Conservation (phyloP, 2,329 filamentous ascomycete genomes). For the Ascomycota sp. region DNA sequence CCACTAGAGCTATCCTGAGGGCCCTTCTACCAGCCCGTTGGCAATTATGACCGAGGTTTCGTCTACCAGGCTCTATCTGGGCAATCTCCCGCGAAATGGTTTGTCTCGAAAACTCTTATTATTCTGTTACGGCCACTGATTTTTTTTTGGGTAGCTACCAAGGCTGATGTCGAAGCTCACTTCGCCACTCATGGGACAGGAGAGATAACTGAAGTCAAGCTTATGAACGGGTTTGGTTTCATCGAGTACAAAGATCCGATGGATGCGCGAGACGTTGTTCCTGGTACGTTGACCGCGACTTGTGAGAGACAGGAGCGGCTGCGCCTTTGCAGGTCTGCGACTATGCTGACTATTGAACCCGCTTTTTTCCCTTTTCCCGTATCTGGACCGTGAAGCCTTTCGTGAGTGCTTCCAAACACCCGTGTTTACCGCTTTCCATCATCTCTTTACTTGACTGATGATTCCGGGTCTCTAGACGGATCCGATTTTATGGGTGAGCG, state of each 20-base stretch:
- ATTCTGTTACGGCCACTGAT: conserved; percentile 19
- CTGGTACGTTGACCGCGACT: conserved; percentile 42
- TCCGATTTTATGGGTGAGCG: conserved; percentile 96
- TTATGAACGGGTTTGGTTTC: conserved; percentile 99
- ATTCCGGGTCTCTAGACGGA: conserved; percentile 44
- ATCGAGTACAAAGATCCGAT: conserved; percentile 98
- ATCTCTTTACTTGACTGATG: not conserved
- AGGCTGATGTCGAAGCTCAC: conserved; percentile 88
- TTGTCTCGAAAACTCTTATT: conserved; percentile 11
- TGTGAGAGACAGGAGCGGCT: no score
- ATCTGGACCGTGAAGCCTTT: conserved; percentile 25
- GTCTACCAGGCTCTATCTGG: conserved; percentile 86
- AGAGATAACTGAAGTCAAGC: conserved; percentile 96
- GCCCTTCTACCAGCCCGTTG: not conserved
- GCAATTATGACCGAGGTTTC: conserved; percentile 68
- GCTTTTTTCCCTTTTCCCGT: conserved; percentile 1
- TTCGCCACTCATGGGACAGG: conserved; percentile 92
- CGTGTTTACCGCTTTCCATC: not conserved
- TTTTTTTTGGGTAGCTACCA: conserved; percentile 52
- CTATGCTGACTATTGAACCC: conserved; percentile 5
- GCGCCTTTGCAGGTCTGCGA: not conserved
- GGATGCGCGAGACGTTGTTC: conserved; percentile 95
- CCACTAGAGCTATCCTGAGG: not conserved
- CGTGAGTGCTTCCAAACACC: conserved; percentile 25
- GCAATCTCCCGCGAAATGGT: conserved; percentile 94